phyloP scores from a whole-genome alignment of 2,329 filamentous ascomycete genomes.

The Aspergillus calidoustus region DNA sequence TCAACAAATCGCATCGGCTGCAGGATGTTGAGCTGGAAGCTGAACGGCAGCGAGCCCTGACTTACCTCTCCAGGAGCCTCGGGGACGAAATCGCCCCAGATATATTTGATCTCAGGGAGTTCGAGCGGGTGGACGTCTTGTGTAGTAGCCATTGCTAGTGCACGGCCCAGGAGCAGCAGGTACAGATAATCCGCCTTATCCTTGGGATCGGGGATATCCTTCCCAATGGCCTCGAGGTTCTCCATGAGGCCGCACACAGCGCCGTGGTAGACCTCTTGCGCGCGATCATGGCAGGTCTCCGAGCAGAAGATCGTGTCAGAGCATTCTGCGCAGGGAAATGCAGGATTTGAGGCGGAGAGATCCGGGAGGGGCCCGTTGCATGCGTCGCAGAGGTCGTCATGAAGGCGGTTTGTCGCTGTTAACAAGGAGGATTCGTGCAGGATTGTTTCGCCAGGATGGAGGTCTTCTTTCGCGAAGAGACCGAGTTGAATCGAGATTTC shows the following conservation, averaged over 20 bases:
- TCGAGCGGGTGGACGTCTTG: constrained; percentile 63
- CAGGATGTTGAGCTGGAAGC: constrained; percentile 63
- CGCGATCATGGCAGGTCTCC: constrained; percentile 58
- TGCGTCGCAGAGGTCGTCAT: constrained; percentile 86
- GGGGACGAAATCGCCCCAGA: constrained; percentile 65
- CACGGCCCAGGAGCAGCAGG: constrained; percentile 61
- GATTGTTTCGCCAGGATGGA: constrained; percentile 74
- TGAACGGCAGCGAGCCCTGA: constrained; percentile 59
- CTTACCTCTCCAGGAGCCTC: neutral
- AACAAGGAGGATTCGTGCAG: constrained; percentile 83
- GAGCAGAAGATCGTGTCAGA: constrained; percentile 66
- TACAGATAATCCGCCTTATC: constrained; percentile 65
- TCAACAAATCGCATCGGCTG: constrained; percentile 65
- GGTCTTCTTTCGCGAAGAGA: constrained; percentile 83
- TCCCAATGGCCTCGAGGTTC: constrained; percentile 60
- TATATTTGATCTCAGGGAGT: constrained; percentile 64
- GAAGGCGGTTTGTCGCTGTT: constrained; percentile 85
- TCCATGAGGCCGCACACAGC: constrained; percentile 60
- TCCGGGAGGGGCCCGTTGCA: constrained; percentile 76
- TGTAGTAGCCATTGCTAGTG: constrained; percentile 65
- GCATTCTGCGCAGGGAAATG: constrained; percentile 59
- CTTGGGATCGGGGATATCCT: constrained; percentile 61
- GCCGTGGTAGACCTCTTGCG: constrained; percentile 61
- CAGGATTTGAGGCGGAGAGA: constrained; percentile 45
- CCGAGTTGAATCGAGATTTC: constrained; percentile 74